A percentile compares a stretch with the other conserved stretches of the same genome.
These are phyloP conservation scores for Ceratocystis colombiana DNA, from an alignment of 2,329 filamentous ascomycete genomes.

Conservation along the genomic window DNA sequence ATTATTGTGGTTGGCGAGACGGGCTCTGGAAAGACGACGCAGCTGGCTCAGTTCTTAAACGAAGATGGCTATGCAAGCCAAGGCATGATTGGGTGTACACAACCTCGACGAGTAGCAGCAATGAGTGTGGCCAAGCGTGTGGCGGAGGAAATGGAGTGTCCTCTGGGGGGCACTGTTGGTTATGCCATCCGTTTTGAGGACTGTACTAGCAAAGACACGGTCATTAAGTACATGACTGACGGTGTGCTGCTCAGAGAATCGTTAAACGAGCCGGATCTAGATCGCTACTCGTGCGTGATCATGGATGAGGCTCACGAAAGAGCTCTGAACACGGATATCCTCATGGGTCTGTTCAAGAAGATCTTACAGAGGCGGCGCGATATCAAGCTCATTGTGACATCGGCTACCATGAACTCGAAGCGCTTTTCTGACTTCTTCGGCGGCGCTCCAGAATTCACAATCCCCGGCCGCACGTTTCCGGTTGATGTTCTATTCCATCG, in stretches of 20 bases:
- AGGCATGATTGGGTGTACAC: slow-evolving; percentile 92
- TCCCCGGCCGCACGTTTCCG: slow-evolving; percentile 90
- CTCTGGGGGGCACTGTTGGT: slow-evolving; percentile 75
- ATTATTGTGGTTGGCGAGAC: slow-evolving; percentile 95
- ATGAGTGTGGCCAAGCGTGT: slow-evolving; percentile 99
- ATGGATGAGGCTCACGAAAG: slow-evolving; percentile 99
- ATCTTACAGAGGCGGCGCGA: slow-evolving; percentile 81
- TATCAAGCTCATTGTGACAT: slow-evolving; percentile 92
- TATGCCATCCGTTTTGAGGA: slow-evolving; percentile 99
- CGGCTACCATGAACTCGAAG: slow-evolving; percentile 96
- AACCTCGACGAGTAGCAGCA: slow-evolving; percentile 88
- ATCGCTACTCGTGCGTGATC: slow-evolving; percentile 95
- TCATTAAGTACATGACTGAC: slow-evolving; percentile 99
- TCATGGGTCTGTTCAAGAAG: slow-evolving; percentile 98
- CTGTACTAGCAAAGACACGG: slow-evolving; percentile 87
- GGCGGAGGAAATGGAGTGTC: slow-evolving; percentile 95
- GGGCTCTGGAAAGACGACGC: slow-evolving; percentile 94
- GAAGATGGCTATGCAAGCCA: slow-evolving; percentile 85
- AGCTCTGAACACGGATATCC: slow-evolving; percentile 88
- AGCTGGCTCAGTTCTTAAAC: slow-evolving; percentile 89
- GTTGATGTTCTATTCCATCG: slow-evolving; percentile 94
- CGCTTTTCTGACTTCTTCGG: slow-evolving; percentile 94
- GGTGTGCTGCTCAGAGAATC: slow-evolving; percentile 90
- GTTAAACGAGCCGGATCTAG: slow-evolving; percentile 80
- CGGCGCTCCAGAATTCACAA: slow-evolving; percentile 90